phyloP scores from a whole-genome alignment of 805 yeast genomes.

The Candida jianshihensis region DNA sequence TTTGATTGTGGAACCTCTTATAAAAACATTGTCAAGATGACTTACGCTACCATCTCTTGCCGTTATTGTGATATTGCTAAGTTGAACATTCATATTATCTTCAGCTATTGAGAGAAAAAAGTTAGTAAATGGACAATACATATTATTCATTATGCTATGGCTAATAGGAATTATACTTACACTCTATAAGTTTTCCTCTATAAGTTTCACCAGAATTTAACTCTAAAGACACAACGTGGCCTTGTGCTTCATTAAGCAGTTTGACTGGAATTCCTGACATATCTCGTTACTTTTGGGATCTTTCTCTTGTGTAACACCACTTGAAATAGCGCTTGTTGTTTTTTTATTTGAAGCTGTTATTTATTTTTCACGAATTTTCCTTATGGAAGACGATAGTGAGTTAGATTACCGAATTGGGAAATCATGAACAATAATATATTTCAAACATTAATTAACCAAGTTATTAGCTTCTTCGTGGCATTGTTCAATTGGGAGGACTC shows the following conservation, averaged over 20 bases:
- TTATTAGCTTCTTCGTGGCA: too few species aligned
- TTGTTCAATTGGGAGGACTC: too few species aligned
- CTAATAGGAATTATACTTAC: conserved; percentile 24
- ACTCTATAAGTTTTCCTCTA: conserved; percentile 78
- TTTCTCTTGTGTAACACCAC: neutral
- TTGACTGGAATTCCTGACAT: conserved; percentile 73
- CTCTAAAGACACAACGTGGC: conserved; percentile 80
- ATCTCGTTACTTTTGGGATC: too few species aligned
- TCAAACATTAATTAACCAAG: too few species aligned
- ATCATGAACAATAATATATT: too few species aligned
- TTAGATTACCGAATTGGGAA: too few species aligned
- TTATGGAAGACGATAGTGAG: too few species aligned
- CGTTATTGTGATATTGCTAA: conserved; percentile 76
- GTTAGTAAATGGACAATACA: conserved; percentile 1
- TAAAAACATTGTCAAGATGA: conserved; percentile 76
- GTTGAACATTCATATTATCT: conserved; percentile 90
- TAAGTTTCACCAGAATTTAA: conserved; percentile 80
- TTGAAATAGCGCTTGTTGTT: too few species aligned
- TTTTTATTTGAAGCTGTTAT: too few species aligned
- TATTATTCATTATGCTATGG: neutral
- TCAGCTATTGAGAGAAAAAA: conserved; percentile 33
- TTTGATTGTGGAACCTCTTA: conserved; percentile 86
- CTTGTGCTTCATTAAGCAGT: conserved; percentile 82
- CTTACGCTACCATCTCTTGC: conserved; percentile 67
- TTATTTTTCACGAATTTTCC: too few species aligned